phyloP scores from a whole-genome alignment of 1,284 basidiomycete species.

The Ustilago shanxiensis region DNA sequence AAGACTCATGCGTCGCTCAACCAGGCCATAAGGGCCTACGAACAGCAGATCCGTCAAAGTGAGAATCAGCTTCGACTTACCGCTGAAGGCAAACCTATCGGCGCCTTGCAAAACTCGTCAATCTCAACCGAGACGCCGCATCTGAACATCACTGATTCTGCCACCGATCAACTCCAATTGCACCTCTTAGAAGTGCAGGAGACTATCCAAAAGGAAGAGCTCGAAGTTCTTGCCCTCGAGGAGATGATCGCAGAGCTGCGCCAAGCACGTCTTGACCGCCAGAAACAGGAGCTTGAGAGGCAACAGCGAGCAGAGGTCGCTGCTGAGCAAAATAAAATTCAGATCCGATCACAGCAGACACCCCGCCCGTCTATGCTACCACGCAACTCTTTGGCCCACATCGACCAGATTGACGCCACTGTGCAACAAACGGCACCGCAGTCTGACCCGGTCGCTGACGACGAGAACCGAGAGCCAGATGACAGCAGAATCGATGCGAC shows the following conservation, averaged over 20 bases:
- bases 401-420: slow-evolving; percentile 1
- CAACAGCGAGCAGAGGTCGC: slow-evolving; percentile 25
- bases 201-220: slow-evolving; percentile 61
- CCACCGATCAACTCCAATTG: slow-evolving; percentile 15
- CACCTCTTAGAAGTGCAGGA: slow-evolving; percentile 44
- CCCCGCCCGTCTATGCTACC: slow-evolving; percentile 17
- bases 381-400: slow-evolving; percentile 16
- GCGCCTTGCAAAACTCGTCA: slow-evolving; percentile 4
- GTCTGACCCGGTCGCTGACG: slow-evolving; percentile 3
- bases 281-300: slow-evolving; percentile 35
- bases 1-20: slow-evolving; percentile 53
- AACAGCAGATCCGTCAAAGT: slow-evolving; percentile 45
- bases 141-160: slow-evolving; percentile 2
- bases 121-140: slow-evolving; percentile 4
- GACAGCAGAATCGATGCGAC: slow-evolving; percentile 25
- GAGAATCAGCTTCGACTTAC: slow-evolving; percentile 32
- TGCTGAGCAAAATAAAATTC: slow-evolving; percentile 17
- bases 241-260: slow-evolving; percentile 62
- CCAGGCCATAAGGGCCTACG: slow-evolving; percentile 44
- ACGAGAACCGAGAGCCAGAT: slow-evolving; percentile 15
- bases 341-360: slow-evolving; percentile 11
- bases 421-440: slow-evolving; percentile 2
- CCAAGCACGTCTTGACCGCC: slow-evolving; percentile 30
- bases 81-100: slow-evolving; percentile 28
- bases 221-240: slow-evolving; percentile 68